phyloP scores from a whole-genome alignment of 2,329 filamentous ascomycete species.

The Seiridium cupressi region DNA sequence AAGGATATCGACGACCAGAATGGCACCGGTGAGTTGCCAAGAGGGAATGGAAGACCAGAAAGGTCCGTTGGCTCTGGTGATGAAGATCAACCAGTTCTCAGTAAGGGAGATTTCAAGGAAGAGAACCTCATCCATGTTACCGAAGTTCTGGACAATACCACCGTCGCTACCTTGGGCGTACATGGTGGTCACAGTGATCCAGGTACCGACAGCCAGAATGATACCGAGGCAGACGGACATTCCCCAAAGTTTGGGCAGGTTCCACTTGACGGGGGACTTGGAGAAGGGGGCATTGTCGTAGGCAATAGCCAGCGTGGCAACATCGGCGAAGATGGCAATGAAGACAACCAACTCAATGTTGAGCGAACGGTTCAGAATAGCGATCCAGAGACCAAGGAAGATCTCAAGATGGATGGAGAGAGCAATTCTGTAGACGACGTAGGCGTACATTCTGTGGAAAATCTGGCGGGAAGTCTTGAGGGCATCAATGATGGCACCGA shows the following conservation, averaged over 20 bases:
- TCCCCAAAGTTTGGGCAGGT: conserved; percentile 89
- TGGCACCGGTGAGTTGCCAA: conserved; percentile 78
- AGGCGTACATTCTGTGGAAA: conserved; percentile 96
- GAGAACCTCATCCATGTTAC: conserved; percentile 76
- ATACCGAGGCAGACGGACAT: conserved; percentile 84
- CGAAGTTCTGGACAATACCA: conserved; percentile 88
- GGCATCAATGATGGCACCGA: conserved; percentile 89
- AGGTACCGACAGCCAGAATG: conserved; percentile 79
- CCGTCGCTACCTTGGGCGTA: conserved; percentile 51
- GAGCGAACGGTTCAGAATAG: conserved; percentile 78
- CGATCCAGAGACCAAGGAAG: conserved; percentile 89
- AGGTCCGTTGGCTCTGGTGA: conserved; percentile 87
- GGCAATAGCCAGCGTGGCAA: conserved; percentile 86
- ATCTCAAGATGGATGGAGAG: conserved; percentile 88
- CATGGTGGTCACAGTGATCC: conserved; percentile 88
- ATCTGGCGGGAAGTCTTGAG: conserved; percentile 92
- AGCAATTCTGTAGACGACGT: conserved; percentile 93
- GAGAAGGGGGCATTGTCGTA: conserved; percentile 92
- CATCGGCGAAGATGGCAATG: conserved; percentile 92
- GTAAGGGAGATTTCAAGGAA: conserved; percentile 90
- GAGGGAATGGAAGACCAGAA: conserved; percentile 90
- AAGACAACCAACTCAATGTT: conserved; percentile 89
- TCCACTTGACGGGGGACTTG: conserved; percentile 88
- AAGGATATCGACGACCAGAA: conserved; percentile 77
- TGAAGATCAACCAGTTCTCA: conserved; percentile 96